Evolutionary conservation across 257 asterid species (phyloP), one percentile per base, ranked within the genome.

Genomic region (Plantago ovata): DNA sequence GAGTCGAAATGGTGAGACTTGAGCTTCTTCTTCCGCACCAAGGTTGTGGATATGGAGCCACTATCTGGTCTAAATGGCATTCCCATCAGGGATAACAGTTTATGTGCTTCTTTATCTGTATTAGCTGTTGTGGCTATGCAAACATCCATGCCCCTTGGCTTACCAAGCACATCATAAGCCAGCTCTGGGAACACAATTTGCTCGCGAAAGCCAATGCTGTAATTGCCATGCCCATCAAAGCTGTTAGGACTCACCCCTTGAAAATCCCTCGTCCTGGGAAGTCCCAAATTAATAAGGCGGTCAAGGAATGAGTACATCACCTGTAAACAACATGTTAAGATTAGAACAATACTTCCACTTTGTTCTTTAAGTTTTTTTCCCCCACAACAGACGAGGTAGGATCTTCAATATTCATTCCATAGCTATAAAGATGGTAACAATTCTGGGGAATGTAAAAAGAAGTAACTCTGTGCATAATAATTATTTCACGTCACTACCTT

Each of bases 61-160:
- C 77, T 43, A 33, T 83, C 95, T 73, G 86, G 95, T 74, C 89
- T 82, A 49, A 93, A 89, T 2, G 96, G 96, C 95, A 89, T 89
- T 21, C 97, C 96, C 98, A 89, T 82, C 58, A 89, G 92, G 61
- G 94, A 95, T 70, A 89, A 71, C 62, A 93, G 68, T 62, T 60
- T 81, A 22, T 80, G 76, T 54, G 84, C 99, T 78, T 93, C 99
- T 47, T 78, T 72, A 68, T 93, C 97, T 12, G 96, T 81, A 55
- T 67, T 50, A 13, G 99, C 97, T 10, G 96, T 93, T 24, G 97
- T 89, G 10, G 82, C 5, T 71, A 89, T 86, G 81, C 99, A 89
- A 39, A 93, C 95, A 64, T 93, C 97, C 99, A 84, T 89, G 38
- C 98, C 98, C 73, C 95, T 80, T 9, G 87, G 87, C 79, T 86